Evolutionary conservation across 179 eudicot species (phyloP).

Genomic region (Silene coronaria): DNA sequence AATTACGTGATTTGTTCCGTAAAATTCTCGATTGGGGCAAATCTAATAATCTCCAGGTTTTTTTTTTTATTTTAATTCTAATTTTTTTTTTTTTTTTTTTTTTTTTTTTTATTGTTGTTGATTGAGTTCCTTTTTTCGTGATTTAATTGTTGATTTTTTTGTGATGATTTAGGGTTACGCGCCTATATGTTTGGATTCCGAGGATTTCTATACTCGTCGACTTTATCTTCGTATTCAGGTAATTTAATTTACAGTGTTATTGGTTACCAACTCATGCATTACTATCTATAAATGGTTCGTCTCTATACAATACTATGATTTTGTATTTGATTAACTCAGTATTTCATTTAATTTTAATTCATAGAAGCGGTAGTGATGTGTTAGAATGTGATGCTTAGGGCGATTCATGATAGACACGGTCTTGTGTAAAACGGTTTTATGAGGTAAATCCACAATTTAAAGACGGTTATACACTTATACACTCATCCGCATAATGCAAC

Average conservation of each 20-base stretch:
- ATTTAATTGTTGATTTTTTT: background rate
- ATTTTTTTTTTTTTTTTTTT: background rate
- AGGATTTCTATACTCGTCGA: constrained; percentile 87
- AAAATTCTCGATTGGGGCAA: constrained; percentile 62
- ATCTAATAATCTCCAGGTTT: constrained; percentile 54
- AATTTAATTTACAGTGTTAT: background rate
- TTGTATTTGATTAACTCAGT: background rate
- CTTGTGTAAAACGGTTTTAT: background rate
- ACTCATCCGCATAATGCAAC: too few relatives aligned
- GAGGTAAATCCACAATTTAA: too few relatives aligned
- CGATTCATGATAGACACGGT: background rate
- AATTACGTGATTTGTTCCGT: constrained; percentile 76
- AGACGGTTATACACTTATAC: too few relatives aligned
- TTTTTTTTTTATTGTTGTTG: background rate
- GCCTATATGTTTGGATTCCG: constrained; percentile 89
- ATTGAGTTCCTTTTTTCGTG: background rate
- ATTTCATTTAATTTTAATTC: background rate
- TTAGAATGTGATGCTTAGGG: constrained; percentile 3
- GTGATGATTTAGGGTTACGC: constrained; percentile 61
- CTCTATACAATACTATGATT: background rate
- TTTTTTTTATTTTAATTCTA: background rate
- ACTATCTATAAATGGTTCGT: too few relatives aligned
- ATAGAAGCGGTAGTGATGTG: background rate
- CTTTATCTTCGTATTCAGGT: constrained; percentile 93
- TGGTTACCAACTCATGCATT: too few relatives aligned